These are phyloP conservation scores for Trebouxia gelatinosa DNA, from an alignment of 163 green algal species.

Conservation along the genomic window DNA sequence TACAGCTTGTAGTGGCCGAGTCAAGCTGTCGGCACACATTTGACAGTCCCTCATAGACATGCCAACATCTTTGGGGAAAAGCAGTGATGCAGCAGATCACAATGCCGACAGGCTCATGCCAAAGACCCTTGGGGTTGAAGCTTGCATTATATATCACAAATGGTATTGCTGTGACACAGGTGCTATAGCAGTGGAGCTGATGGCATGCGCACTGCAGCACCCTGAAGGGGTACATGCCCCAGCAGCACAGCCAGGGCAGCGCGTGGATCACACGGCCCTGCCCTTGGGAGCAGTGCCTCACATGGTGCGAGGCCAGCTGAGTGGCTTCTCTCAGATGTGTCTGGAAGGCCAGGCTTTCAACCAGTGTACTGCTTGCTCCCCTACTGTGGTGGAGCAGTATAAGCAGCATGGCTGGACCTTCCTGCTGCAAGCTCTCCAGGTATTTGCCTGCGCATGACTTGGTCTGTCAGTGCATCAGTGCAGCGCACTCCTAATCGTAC, in stretches of 20 bases:
- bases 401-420: constrained; percentile 56
- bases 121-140: no score
- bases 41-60: no score
- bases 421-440: constrained; percentile 60
- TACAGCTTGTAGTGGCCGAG: no score
- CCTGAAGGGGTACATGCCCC: constrained; percentile 60
- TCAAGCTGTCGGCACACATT: no score
- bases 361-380: constrained; percentile 91
- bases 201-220: constrained; percentile 66
- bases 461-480: no score
- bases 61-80: no score
- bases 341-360: constrained; percentile 80
- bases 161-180: constrained; percentile 27
- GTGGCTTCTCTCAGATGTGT: constrained; percentile 55
- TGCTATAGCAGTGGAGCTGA: constrained; percentile 77
- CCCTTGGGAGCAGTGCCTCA: constrained; percentile 82
- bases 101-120: no score
- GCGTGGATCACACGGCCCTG: constrained; percentile 2
- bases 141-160: not conserved
- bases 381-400: constrained; percentile 70
- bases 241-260: not conserved
- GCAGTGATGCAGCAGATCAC: no score
- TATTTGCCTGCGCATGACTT: no score
- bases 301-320: constrained; percentile 81
- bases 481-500: no score